These are phyloP conservation scores for Trichothecium sympodiale DNA, from an alignment of 2,329 filamentous ascomycete species.

Conservation along the genomic window DNA sequence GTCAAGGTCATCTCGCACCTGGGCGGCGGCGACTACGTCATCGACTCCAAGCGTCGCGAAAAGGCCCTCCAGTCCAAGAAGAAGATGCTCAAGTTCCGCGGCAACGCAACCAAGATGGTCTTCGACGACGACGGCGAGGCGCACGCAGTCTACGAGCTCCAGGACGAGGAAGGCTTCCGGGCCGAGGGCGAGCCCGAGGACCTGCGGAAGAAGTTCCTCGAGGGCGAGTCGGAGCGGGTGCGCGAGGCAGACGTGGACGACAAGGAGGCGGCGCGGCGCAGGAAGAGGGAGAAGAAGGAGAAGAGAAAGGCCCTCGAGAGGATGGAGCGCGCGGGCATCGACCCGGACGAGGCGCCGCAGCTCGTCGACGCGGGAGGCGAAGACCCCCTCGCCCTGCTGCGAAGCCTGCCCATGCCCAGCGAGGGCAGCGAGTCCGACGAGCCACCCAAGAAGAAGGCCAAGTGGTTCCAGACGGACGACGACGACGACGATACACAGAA, in stretches of 20 bases:
- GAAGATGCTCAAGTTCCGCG: slow-evolving; percentile 82
- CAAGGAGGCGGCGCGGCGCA: slow-evolving; percentile 69
- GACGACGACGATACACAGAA: slow-evolving; percentile 38
- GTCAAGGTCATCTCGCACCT: slow-evolving; percentile 55
- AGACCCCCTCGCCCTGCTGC: slow-evolving; percentile 46
- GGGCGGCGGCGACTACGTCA: slow-evolving; percentile 61
- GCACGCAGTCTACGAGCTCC: slow-evolving; percentile 78
- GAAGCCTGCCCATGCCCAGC: slow-evolving; percentile 42
- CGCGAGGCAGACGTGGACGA: slow-evolving; percentile 68
- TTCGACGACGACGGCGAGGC: slow-evolving; percentile 88
- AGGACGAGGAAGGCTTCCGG: slow-evolving; percentile 72
- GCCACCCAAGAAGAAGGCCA: slow-evolving; percentile 58
- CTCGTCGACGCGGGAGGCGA: slow-evolving; percentile 20
- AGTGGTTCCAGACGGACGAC: slow-evolving; percentile 66
- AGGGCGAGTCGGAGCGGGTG: slow-evolving; percentile 61
- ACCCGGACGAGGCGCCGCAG: slow-evolving; percentile 18
- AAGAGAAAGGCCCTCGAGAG: slow-evolving; percentile 58
- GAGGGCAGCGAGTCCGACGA: slow-evolving; percentile 18
- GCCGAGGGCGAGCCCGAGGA: slow-evolving; percentile 63
- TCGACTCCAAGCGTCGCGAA: slow-evolving; percentile 91
- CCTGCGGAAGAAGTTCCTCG: slow-evolving; percentile 69
- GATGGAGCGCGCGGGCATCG: slow-evolving; percentile 22
- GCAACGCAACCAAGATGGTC: slow-evolving; percentile 71
- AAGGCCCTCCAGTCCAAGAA: slow-evolving; percentile 95
- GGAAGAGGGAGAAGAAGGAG: slow-evolving; percentile 64